Base-by-base conservation (phyloP, 1,284 basidiomycete species). In the Crepidotus sp. region DNA sequence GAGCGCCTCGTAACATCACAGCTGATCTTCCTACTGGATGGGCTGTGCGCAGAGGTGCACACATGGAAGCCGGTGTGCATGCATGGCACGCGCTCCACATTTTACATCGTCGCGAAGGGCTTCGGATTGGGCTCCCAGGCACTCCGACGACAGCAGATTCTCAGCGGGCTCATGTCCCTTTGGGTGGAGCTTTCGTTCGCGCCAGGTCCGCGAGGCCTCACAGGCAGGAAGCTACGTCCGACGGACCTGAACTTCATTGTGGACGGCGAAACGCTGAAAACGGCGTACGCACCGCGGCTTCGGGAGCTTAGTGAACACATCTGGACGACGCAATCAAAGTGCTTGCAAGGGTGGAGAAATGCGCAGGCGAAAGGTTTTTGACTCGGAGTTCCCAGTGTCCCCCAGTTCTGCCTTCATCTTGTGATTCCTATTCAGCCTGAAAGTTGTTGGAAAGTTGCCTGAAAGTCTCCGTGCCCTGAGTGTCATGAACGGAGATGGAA, bases 21-120 rank as follows among this genome's bases (percentile, higher is more conserved):
- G 25, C 46, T 65, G 22, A 42, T 67, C 4, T 61, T 55, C 52
- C 45, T 64, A 30, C 50, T 66, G 27, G 60, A 65, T 44, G 41
- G 46, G 18, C 53, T 66, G n/a, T 59, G 59, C 25, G 40, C 45
- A 9, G 42, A 50, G 1, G 46, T 65, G 6, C 34, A 50, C 22
- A 54, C 61, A 3, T 60, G 57, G 51, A 66, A 67, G 37, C 64
- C 66, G 1, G 35, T 47, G 5, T 50, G 49, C 24, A 56, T 61
- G 48, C 61, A 62, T 40, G 52, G 54, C 2, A 61, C 48, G 13
- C 52, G 55, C 14, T 49, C 49, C 1, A 59, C 58, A 7, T 62
- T 63, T 45, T 63, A 63, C 43, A 53, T 54, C 14, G 44, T 61
- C 15, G 62, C 56, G 10, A 55, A 52, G 17, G 54, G 51, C 14